These are phyloP conservation scores for Murraya koenigii DNA, from an alignment of 345 rosid genomes.

Conservation along the genomic window DNA sequence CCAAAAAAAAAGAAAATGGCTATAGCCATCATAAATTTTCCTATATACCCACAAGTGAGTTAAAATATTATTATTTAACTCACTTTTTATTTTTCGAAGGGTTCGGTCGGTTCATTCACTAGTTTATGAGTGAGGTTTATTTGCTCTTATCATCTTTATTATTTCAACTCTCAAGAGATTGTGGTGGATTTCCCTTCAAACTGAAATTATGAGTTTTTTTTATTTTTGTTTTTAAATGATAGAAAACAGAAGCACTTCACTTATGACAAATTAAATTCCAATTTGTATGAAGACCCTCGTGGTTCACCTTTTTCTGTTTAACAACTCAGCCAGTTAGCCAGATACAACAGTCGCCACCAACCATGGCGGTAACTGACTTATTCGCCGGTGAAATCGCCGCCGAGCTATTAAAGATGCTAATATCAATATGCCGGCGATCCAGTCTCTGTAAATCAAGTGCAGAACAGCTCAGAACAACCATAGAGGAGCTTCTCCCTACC, in stretches of 20 bases:
- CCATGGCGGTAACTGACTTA: slow-evolving; percentile 59
- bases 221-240: too few species aligned
- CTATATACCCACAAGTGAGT: too few species aligned
- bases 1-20: too few species aligned
- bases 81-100: too few species aligned
- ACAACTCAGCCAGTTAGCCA: neutral
- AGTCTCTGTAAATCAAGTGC: slow-evolving; percentile 49
- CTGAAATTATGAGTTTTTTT: too few species aligned
- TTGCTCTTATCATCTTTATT: too few species aligned
- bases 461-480: slow-evolving; percentile 22
- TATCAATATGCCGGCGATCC: slow-evolving; percentile 38
- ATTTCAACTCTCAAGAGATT: too few species aligned
- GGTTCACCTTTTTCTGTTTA: neutral
- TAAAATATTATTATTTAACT: too few species aligned
- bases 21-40: neutral
- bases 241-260: too few species aligned
- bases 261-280: neutral
- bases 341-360: neutral
- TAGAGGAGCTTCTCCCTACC: slow-evolving; percentile 41
- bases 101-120: too few species aligned
- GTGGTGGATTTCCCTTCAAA: too few species aligned
- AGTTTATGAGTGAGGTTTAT: too few species aligned
- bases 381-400: slow-evolving; percentile 66
- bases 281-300: neutral
- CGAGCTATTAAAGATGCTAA: slow-evolving; percentile 51